Conservation (phyloP, 2,329 filamentous ascomycete species). For the Aspergillus sojae region DNA sequence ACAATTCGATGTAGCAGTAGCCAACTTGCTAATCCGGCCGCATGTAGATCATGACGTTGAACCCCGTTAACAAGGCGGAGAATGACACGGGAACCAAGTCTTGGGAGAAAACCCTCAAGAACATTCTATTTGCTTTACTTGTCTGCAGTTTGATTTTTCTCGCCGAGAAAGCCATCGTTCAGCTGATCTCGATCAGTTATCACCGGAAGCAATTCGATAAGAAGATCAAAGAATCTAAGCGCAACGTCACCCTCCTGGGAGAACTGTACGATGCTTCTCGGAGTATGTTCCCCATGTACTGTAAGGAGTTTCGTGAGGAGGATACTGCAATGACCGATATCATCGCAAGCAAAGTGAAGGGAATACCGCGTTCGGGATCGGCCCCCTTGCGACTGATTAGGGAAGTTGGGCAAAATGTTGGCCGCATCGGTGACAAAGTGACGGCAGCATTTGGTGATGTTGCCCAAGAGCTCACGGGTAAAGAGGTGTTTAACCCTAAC, state of each 20-base stretch:
- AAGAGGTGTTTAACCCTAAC: slow-evolving; percentile 91
- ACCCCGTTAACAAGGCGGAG: slow-evolving; percentile 37
- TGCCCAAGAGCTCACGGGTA: slow-evolving; percentile 91
- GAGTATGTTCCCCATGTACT: slow-evolving; percentile 88
- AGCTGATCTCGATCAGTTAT: slow-evolving; percentile 69
- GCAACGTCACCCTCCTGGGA: slow-evolving; percentile 76
- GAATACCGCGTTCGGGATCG: slow-evolving; percentile 59
- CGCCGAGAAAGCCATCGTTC: slow-evolving; percentile 62
- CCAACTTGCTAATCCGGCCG: not conserved
- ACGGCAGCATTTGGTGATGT: slow-evolving; percentile 92
- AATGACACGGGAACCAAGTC: slow-evolving; percentile 37
- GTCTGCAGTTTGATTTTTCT: slow-evolving; percentile 61
- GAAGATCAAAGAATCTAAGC: slow-evolving; percentile 86
- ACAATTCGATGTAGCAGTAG: not conserved
- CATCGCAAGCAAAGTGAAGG: slow-evolving; percentile 44
- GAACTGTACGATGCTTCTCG: slow-evolving; percentile 89
- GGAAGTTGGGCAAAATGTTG: slow-evolving; percentile 72
- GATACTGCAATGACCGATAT: slow-evolving; percentile 90
- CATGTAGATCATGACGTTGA: slow-evolving; percentile 46
- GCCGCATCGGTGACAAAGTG: slow-evolving; percentile 86
- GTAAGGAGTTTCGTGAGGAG: slow-evolving; percentile 84
- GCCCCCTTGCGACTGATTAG: slow-evolving; percentile 79
- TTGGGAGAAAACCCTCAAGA: slow-evolving; percentile 60
- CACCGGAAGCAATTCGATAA: slow-evolving; percentile 67
- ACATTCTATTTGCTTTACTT: slow-evolving; percentile 61